A percentile compares a stretch with the other conserved stretches of the same genome.
These are phyloP conservation scores for Rhizopogon vesiculosus DNA, from an alignment of 768 basidiomycete genomes.

Conservation along the genomic window DNA sequence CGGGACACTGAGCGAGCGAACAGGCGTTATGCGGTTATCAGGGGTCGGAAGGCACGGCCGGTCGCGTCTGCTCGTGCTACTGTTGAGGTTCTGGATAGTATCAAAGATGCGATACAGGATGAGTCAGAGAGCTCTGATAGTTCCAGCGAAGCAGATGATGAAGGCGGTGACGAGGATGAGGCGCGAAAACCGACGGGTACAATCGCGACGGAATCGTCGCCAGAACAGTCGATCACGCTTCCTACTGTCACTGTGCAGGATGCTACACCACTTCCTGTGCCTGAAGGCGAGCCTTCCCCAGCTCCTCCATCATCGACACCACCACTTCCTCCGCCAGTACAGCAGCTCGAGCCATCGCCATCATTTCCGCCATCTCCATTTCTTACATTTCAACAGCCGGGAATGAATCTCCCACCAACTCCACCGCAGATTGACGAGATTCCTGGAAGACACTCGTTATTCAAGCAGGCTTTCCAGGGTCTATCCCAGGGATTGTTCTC, in stretches of 20 bases:
- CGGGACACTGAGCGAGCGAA: constrained; percentile 72
- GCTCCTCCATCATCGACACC: constrained; percentile 17
- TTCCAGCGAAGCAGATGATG: constrained; percentile 61
- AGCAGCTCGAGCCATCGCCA: constrained; percentile 4
- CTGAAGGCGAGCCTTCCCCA: constrained; percentile 22
- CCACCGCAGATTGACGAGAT: constrained; percentile 48
- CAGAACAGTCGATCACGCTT: constrained; percentile 27
- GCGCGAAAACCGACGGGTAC: constrained; percentile 26
- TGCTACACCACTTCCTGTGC: neutral
- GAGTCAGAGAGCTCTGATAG: constrained; percentile 72
- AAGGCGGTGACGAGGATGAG: constrained; percentile 59
- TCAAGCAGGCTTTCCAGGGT: constrained; percentile 50
- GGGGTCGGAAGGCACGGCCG: constrained; percentile 83
- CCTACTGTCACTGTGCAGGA: constrained; percentile 13
- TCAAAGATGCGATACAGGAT: constrained; percentile 90
- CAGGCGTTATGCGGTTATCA: constrained; percentile 79
- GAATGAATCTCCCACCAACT: constrained; percentile 34
- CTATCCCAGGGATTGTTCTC: constrained; percentile 77
- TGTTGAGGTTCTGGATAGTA: constrained; percentile 83
- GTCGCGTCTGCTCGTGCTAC: constrained; percentile 86
- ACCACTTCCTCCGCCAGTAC: constrained; percentile 20
- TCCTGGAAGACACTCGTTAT: constrained; percentile 57
- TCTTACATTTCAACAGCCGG: constrained; percentile 33
- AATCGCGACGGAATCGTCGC: constrained; percentile 20
- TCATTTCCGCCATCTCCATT: constrained; percentile 55